Conservation (phyloP, 371 early-diverging fungal genomes). For the Dichotomocladium elegans region DNA sequence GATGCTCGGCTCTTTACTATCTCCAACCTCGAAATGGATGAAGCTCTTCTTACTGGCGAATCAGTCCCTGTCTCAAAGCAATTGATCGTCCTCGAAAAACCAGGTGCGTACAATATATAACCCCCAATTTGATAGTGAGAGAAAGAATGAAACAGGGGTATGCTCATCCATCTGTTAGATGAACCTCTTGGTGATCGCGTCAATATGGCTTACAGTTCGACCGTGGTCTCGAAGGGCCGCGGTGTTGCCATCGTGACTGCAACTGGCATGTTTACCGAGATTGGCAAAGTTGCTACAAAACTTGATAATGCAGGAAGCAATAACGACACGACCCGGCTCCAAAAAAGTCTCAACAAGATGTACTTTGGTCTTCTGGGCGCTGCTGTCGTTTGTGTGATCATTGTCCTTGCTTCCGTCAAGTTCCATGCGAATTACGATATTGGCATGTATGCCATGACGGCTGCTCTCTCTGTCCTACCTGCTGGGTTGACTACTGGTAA, state of each 20-base stretch:
- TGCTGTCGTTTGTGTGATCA: slow-evolving; percentile 37
- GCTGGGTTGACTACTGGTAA: slow-evolving; percentile 86
- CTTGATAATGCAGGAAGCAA: slow-evolving; percentile 60
- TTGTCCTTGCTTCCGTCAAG: slow-evolving; percentile 29
- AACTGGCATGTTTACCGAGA: slow-evolving; percentile 80
- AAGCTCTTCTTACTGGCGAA: slow-evolving; percentile 86
- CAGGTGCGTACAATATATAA: too few species aligned
- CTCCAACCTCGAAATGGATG: slow-evolving; percentile 80
- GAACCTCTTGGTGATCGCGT: slow-evolving; percentile 51
- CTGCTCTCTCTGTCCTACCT: slow-evolving; percentile 93
- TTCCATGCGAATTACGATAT: slow-evolving; percentile 21
- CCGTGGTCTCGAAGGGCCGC: slow-evolving; percentile 42
- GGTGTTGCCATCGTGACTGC: slow-evolving; percentile 67
- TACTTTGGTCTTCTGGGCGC: slow-evolving; percentile 60
- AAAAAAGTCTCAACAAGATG: slow-evolving; percentile 67
- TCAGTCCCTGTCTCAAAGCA: slow-evolving; percentile 66
- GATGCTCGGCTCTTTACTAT: slow-evolving; percentile 77
- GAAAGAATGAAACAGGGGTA: too few species aligned
- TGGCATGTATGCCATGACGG: slow-evolving; percentile 25
- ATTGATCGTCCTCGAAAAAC: slow-evolving; percentile 12
- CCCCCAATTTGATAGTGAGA: not conserved
- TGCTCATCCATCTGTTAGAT: slow-evolving; percentile 11
- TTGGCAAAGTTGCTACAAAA: slow-evolving; percentile 82
- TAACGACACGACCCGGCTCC: slow-evolving; percentile 66
- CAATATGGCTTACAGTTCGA: slow-evolving; percentile 55